Conservation (phyloP, 805 yeast species). For the Yarrowia sp. region DNA sequence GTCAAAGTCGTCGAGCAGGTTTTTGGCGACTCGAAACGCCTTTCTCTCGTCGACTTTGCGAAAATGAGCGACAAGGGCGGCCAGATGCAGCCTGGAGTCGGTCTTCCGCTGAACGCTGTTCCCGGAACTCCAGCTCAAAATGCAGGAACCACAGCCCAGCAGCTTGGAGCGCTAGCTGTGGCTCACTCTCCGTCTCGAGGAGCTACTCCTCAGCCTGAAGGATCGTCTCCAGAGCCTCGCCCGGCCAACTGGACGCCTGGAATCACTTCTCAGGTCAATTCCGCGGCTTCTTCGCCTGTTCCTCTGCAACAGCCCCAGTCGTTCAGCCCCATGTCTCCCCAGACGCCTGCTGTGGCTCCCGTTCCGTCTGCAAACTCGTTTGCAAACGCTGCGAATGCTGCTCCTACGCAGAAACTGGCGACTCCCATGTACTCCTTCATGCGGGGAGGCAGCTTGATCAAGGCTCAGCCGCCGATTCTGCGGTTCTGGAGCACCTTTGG, state of each 20-base stretch:
- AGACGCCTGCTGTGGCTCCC: background rate
- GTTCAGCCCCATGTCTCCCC: conserved; percentile 1
- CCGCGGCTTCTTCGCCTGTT: background rate
- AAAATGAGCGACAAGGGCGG: conserved; percentile 14
- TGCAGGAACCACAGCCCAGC: too few species aligned
- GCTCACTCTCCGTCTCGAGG: background rate
- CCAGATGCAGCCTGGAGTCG: conserved; percentile 6
- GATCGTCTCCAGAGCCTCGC: conserved; percentile 7
- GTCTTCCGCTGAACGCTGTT: background rate
- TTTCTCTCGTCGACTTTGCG: background rate
- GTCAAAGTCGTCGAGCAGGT: conserved; percentile 3
- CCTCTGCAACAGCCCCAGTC: background rate
- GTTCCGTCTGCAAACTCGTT: conserved; percentile 2
- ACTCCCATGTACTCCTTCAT: conserved; percentile 38
- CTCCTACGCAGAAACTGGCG: conserved; percentile 6
- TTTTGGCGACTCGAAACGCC: background rate
- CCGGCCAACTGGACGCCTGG: conserved; percentile 17
- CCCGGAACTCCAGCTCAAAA: background rate
- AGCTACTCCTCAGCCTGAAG: conserved; percentile 17
- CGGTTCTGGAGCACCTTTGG: conserved; percentile 44
- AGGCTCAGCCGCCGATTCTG: conserved; percentile 41
- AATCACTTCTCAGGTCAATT: conserved; percentile 10
- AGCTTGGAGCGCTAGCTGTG: too few species aligned
- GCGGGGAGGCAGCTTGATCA: conserved; percentile 35
- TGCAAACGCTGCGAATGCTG: background rate